Evolutionary conservation across 306 rosid genomes (phyloP).

Genomic region (Cucumis sativus): Cucumber_9930_V3 NC_026656.2:10067501-10068000

Average conservation of each 20-base stretch:
- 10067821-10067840: too few species aligned
- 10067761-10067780: slow-evolving; percentile 68
- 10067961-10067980: slow-evolving; percentile 66
- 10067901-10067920: too few species aligned
- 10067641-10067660: slow-evolving; percentile 88
- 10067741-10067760: slow-evolving; percentile 44
- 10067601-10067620: too few species aligned
- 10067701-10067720: slow-evolving; percentile 76
- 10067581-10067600: too few species aligned
- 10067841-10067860: too few species aligned
- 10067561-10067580: too few species aligned
- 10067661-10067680: slow-evolving; percentile 77
- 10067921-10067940: background rate
- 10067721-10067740: slow-evolving; percentile 75
- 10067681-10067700: slow-evolving; percentile 49
- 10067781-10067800: slow-evolving; percentile 51
- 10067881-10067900: too few species aligned
- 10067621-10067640: slow-evolving; percentile 26
- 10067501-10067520: too few species aligned
- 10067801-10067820: slow-evolving; percentile 63
- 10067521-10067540: too few species aligned
- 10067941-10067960: slow-evolving; percentile 90
- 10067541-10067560: too few species aligned
- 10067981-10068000: slow-evolving; percentile 46
- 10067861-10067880: too few species aligned